Evolutionary conservation across 805 yeast species (phyloP).

Genomic region (Myxozyma melibiosi): DNA sequence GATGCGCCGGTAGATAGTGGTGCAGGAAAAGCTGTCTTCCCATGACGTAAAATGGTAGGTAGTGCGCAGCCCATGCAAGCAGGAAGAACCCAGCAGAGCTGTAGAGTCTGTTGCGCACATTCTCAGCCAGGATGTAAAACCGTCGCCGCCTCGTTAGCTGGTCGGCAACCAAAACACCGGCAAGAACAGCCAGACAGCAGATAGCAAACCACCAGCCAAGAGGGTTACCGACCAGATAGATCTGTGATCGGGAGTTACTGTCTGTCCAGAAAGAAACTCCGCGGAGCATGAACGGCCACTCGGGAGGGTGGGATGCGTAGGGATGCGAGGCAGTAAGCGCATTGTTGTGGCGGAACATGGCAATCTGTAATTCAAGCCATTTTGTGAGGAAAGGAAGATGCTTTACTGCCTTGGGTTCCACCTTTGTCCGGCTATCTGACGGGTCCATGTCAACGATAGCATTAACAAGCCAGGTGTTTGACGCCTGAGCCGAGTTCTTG

Average conservation of each 20-base stretch:
- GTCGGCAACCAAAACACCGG: conserved; percentile 70
- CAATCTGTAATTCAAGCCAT: conserved; percentile 84
- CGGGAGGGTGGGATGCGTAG: conserved; percentile 86
- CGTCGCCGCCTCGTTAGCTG: conserved; percentile 77
- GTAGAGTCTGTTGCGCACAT: conserved; percentile 71
- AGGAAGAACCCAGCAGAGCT: conserved; percentile 81
- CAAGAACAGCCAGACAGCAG: conserved; percentile 60
- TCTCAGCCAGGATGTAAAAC: conserved; percentile 55
- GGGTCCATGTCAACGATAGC: conserved; percentile 59
- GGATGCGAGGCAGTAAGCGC: conserved; percentile 87
- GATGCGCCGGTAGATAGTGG: conserved; percentile 93
- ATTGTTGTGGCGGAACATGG: conserved; percentile 93
- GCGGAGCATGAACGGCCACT: conserved; percentile 86
- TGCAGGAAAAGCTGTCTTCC: conserved; percentile 89
- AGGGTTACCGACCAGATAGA: conserved; percentile 86
- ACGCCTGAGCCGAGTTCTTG: conserved; percentile 69
- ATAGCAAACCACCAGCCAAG: conserved; percentile 89
- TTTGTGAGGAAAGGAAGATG: conserved; percentile 74
- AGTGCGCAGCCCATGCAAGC: conserved; percentile 85
- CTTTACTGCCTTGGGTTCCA: conserved; percentile 66
- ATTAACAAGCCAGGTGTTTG: conserved; percentile 78
- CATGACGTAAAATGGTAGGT: conserved; percentile 88
- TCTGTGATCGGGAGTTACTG: conserved; percentile 64
- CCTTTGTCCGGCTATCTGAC: conserved; percentile 56
- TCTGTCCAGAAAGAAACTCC: conserved; percentile 98